Percentiles rank a stretch among this genome's conserved stretches.
phyloP scores from a whole-genome alignment of 306 rosid species.

The Astragalus glycyphyllos region DNA sequence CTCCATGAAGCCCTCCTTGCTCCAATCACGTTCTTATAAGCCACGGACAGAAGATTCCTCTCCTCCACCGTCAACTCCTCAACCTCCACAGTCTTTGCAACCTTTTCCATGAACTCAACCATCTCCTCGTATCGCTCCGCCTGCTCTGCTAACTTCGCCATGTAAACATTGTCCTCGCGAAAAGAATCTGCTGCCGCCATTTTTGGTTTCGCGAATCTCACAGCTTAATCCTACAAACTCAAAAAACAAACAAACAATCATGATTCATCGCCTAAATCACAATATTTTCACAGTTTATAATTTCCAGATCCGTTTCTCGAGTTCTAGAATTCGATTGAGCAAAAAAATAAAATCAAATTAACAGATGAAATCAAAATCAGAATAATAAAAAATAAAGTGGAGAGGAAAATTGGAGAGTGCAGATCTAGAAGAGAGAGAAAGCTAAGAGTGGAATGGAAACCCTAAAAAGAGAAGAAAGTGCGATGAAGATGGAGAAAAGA shows the following conservation, averaged over 20 bases:
- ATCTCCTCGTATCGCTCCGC: constrained; percentile 94
- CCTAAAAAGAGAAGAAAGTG: constrained; percentile 23
- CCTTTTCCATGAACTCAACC: constrained; percentile 98
- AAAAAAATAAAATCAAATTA: neutral
- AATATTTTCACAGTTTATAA: neutral
- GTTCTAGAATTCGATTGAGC: neutral
- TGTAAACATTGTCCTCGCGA: constrained; percentile 86
- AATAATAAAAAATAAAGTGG: neutral
- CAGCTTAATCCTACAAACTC: constrained; percentile 17
- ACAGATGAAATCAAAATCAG: neutral
- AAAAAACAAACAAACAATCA: neutral
- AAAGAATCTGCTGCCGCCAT: constrained; percentile 49
- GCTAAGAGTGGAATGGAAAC: neutral
- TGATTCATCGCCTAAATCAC: neutral
- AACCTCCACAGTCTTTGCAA: constrained; percentile 77
- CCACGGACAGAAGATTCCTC: constrained; percentile 91
- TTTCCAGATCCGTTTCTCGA: neutral
- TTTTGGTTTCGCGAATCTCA: neutral
- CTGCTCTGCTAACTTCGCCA: constrained; percentile 95
- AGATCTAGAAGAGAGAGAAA: constrained; percentile 15
- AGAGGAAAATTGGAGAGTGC: neutral
- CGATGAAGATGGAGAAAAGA: constrained; percentile 7
- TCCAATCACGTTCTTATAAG: constrained; percentile 94
- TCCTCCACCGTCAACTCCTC: constrained; percentile 92
- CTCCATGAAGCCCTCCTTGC: constrained; percentile 99